Evolutionary conservation across 2,329 filamentous ascomycete genomes (phyloP).

Genomic region (Botrytis medusae): DNA sequence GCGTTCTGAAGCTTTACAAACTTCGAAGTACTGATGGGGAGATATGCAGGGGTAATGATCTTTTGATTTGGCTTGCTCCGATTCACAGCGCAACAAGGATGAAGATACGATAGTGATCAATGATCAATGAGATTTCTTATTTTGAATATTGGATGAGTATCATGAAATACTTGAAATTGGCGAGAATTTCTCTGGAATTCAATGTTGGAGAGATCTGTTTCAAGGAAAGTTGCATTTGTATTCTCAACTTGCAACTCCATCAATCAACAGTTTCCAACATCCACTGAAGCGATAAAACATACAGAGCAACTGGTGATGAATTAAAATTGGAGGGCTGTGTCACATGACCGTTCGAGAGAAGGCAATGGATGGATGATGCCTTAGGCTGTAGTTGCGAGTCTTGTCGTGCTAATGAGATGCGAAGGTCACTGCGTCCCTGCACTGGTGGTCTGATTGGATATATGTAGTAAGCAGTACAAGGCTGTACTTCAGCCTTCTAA

Average conservation of each 20-base stretch:
- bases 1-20: conserved; percentile 21
- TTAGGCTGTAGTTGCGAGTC: background rate
- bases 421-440: background rate
- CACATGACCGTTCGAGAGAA: background rate
- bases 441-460: background rate
- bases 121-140: background rate
- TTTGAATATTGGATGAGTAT: background rate
- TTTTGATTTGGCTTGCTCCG: conserved; percentile 7
- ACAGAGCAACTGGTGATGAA: background rate
- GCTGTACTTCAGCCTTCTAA: background rate
- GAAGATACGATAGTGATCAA: conserved; percentile 7
- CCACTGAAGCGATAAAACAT: background rate
- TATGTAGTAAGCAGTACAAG: background rate
- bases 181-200: background rate
- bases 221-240: background rate
- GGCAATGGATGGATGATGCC: background rate
- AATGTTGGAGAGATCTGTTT: background rate
- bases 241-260: background rate
- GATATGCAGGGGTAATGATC: conserved; percentile 21
- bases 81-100: conserved; percentile 14
- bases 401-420: too few relatives aligned
- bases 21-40: conserved; percentile 20
- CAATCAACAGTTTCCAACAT: background rate
- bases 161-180: background rate
- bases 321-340: background rate